These are phyloP conservation scores for Schoenoplectus triqueter DNA, from an alignment of 202 grass and related monocot genomes.

Conservation along the genomic window DNA sequence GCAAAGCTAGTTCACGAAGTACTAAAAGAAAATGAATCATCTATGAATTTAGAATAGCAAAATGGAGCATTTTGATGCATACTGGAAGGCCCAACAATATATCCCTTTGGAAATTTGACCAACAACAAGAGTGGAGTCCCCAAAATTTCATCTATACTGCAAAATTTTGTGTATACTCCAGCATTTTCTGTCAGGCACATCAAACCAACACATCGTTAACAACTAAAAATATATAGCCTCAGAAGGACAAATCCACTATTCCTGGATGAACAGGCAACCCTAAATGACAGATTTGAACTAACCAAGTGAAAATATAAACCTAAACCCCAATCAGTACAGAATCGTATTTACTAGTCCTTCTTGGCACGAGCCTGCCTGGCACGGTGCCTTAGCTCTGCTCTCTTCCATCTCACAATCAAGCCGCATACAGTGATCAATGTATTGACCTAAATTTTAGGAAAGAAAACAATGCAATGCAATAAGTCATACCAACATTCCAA, in stretches of 20 bases:
- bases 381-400: constrained; percentile 72
- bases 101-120: neutral
- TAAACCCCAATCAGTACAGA: neutral
- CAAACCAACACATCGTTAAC: neutral
- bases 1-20: no score
- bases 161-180: neutral
- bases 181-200: constrained; percentile 14
- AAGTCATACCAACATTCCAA: neutral
- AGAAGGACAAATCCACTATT: neutral
- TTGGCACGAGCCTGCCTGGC: constrained; percentile 57
- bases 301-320: constrained; percentile 17
- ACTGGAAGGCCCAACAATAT: neutral
- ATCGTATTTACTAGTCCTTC: constrained; percentile 58
- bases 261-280: constrained; percentile 1
- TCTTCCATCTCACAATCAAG: constrained; percentile 83
- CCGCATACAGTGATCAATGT: constrained; percentile 71
- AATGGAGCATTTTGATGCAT: neutral
- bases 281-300: constrained; percentile 28
- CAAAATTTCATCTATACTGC: constrained; percentile 11
- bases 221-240: constrained; percentile 19
- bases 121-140: neutral
- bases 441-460: constrained; percentile 58
- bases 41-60: no score
- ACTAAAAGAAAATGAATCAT: no score
- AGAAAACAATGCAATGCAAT: constrained; percentile 29